Conservation (phyloP, 495 filamentous ascomycete genomes). For the Penicillium cinerascens region DNA sequence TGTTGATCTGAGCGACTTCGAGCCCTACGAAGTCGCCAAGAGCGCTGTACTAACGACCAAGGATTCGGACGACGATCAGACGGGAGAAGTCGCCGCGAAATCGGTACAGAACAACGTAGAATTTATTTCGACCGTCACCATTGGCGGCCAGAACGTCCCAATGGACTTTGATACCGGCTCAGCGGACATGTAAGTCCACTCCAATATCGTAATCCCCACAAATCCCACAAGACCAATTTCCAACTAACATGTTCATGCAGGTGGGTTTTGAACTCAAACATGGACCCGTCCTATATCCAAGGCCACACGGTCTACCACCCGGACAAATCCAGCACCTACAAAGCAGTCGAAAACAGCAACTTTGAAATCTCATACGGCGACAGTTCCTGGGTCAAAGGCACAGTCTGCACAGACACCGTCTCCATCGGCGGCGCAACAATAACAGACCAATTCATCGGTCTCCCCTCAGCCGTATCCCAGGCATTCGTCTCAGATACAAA, state of each 20-base stretch:
- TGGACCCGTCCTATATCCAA: slow-evolving; percentile 39
- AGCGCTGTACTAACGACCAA: slow-evolving; percentile 14
- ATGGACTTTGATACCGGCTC: slow-evolving; percentile 85
- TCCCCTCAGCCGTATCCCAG: slow-evolving; percentile 60
- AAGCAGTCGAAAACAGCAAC: slow-evolving; percentile 38
- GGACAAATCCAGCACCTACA: slow-evolving; percentile 53
- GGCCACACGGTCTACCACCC: slow-evolving; percentile 64
- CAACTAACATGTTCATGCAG: slow-evolving; percentile 20
- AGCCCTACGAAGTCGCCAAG: slow-evolving; percentile 25
- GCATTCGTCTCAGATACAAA: slow-evolving; percentile 59
- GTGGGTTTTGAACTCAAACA: slow-evolving; percentile 74
- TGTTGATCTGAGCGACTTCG: slow-evolving; percentile 34
- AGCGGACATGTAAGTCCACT: slow-evolving; percentile 68
- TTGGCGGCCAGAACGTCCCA: slow-evolving; percentile 70
- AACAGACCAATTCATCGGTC: slow-evolving; percentile 63
- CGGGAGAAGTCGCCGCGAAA: slow-evolving; percentile 57
- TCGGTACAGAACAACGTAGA: slow-evolving; percentile 62
- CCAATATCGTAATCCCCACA: neutral
- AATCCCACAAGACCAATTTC: neutral
- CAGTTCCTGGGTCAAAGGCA: slow-evolving; percentile 59
- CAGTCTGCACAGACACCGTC: slow-evolving; percentile 65
- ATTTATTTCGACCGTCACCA: slow-evolving; percentile 66
- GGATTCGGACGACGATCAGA: slow-evolving; percentile 23
- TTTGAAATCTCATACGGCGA: slow-evolving; percentile 79
- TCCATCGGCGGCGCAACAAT: slow-evolving; percentile 70